phyloP scores from a whole-genome alignment of 805 yeast genomes.

The Yarrowia sp. region DNA sequence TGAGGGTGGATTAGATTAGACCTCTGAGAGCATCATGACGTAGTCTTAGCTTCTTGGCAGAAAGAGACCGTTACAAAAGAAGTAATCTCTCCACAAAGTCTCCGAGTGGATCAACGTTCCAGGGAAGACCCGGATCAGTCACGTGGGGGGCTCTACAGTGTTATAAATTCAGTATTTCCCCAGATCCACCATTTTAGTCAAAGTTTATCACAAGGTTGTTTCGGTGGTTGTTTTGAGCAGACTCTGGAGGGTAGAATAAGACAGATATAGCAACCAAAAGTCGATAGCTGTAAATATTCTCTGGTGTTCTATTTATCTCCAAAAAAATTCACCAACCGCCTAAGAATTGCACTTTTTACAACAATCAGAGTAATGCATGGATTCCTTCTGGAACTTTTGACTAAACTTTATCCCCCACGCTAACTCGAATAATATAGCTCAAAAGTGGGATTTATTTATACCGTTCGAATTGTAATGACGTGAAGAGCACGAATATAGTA shows the following conservation, averaged over 20 bases:
- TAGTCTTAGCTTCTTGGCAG: constrained; percentile 2
- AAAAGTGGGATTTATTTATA: not conserved
- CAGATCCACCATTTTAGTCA: not conserved
- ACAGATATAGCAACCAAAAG: not conserved
- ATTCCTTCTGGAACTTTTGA: constrained; percentile 7
- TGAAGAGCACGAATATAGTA: not conserved
- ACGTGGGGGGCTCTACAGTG: not conserved
- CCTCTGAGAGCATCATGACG: not conserved
- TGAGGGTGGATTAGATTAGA: not conserved
- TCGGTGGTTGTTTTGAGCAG: not conserved
- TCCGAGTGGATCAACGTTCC: too few relatives aligned
- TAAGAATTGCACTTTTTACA: not conserved
- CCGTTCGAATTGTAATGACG: not conserved
- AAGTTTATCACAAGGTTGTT: not conserved
- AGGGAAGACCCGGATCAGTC: not conserved
- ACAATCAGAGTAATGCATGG: not conserved
- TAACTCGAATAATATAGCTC: not conserved
- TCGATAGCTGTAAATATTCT: not conserved
- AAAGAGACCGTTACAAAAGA: not conserved
- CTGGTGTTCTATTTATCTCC: not conserved
- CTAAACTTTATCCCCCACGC: not conserved
- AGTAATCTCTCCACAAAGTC: not conserved
- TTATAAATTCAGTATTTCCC: not conserved
- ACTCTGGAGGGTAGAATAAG: not conserved
- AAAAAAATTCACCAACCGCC: not conserved